Evolutionary conservation across 2,329 filamentous ascomycete genomes (phyloP).

Genomic region (Colletotrichum scovillei): DNA sequence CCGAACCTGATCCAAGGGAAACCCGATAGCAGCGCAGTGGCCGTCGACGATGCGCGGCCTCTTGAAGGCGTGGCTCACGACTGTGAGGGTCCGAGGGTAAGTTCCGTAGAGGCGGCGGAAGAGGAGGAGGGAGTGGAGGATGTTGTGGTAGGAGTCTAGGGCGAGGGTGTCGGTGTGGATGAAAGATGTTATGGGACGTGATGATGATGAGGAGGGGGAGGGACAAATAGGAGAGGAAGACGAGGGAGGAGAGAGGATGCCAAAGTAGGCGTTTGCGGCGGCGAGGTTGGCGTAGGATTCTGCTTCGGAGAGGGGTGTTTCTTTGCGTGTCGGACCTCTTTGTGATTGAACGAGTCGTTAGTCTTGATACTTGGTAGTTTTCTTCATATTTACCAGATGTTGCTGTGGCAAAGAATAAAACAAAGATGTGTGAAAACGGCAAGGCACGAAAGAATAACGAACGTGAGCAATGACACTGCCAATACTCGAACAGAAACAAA

Average conservation of each 20-base stretch:
- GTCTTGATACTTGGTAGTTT: background rate
- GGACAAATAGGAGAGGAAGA: background rate
- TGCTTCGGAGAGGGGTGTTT: conserved; percentile 69
- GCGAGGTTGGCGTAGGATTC: conserved; percentile 70
- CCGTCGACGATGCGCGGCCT: conserved; percentile 68
- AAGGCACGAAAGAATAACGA: no score
- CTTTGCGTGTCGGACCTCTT: conserved; percentile 72
- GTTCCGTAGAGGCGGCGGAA: conserved; percentile 63
- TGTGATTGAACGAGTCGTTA: background rate
- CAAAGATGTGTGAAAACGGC: no score
- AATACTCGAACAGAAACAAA: no score
- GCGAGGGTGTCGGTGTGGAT: conserved; percentile 76
- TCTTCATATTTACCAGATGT: no score
- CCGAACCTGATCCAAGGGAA: conserved; percentile 54
- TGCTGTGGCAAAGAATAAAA: no score
- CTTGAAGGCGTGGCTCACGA: conserved; percentile 80
- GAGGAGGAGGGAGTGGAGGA: conserved; percentile 77
- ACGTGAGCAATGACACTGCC: no score
- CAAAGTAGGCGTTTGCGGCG: conserved; percentile 58
- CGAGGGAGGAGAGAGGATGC: conserved; percentile 42
- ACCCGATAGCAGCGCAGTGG: conserved; percentile 73
- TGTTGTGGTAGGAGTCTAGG: conserved; percentile 87
- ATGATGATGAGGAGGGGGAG: conserved; percentile 37
- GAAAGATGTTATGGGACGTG: conserved; percentile 40
- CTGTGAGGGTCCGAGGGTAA: conserved; percentile 70